Evolutionary conservation across 2,329 filamentous ascomycete genomes (phyloP).

Genomic region (Polytolypa hystricis): DNA sequence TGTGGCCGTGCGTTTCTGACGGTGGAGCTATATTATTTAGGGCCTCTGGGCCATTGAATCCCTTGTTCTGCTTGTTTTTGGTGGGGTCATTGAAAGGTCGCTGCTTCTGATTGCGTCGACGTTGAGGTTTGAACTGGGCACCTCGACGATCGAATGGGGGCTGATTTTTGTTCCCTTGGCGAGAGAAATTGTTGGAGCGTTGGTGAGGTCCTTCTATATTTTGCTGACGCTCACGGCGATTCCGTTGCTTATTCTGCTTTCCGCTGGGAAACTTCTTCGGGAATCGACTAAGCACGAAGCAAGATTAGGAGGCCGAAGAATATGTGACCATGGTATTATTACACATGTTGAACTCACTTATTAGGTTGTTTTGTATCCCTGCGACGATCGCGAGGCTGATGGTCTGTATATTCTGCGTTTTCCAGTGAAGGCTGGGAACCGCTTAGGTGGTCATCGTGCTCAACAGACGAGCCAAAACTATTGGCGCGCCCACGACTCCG

Average conservation of each 20-base stretch:
- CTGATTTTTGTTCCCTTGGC: neutral
- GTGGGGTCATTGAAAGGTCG: too few relatives aligned
- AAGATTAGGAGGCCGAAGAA: neutral
- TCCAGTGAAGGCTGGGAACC: neutral
- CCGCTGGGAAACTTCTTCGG: neutral
- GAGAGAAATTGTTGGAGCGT: neutral
- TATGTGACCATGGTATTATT: neutral
- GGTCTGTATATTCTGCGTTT: neutral
- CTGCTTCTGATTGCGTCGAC: constrained; percentile 3
- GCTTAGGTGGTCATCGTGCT: too few relatives aligned
- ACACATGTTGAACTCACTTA: neutral
- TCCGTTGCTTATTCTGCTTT: constrained; percentile 3
- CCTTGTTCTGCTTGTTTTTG: too few relatives aligned
- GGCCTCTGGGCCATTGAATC: too few relatives aligned
- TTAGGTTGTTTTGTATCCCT: neutral
- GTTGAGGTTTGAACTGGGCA: neutral
- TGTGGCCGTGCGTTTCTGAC: too few relatives aligned
- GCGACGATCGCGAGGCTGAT: neutral
- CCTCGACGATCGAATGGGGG: constrained; percentile 3
- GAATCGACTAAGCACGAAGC: neutral
- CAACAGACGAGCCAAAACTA: too few relatives aligned
- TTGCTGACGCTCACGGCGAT: neutral
- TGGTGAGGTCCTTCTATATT: neutral
- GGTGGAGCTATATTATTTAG: too few relatives aligned
- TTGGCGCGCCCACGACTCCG: neutral